A percentile compares a stretch with the other conserved stretches of the same genome.
These are phyloP conservation scores for Leccinum idahoense DNA, from an alignment of 1,284 basidiomycete species.

Conservation along the genomic window DNA sequence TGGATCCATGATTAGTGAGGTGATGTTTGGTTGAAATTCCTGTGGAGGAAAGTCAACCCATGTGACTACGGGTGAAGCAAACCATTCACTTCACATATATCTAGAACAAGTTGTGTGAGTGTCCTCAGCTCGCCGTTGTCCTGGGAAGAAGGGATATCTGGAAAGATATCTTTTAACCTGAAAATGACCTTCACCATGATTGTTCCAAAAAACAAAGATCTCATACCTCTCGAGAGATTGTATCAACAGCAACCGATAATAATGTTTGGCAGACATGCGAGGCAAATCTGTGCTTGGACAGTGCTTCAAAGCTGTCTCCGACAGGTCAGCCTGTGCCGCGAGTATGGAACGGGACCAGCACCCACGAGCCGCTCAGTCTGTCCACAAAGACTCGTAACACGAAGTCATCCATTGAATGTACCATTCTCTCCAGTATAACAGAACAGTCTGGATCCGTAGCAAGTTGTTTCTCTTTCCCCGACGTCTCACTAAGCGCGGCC, in stretches of 20 bases:
- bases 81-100: slow-evolving; percentile 57
- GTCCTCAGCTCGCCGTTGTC: slow-evolving; percentile 68
- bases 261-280: slow-evolving; percentile 92
- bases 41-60: slow-evolving; percentile 27
- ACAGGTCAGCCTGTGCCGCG: slow-evolving; percentile 2
- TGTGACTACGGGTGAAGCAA: slow-evolving; percentile 1
- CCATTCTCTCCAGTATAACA: slow-evolving; percentile 80
- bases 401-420: slow-evolving; percentile 92
- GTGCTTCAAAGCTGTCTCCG: slow-evolving; percentile 52
- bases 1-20: slow-evolving; percentile 69
- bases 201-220: background rate
- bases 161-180: slow-evolving; percentile 63
- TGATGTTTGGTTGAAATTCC: slow-evolving; percentile 59
- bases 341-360: slow-evolving; percentile 19
- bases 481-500: slow-evolving; percentile 80
- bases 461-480: slow-evolving; percentile 80
- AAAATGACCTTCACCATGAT: background rate
- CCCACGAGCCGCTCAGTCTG: slow-evolving; percentile 79
- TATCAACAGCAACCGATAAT: slow-evolving; percentile 67
- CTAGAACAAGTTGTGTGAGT: slow-evolving; percentile 63
- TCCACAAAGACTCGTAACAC: slow-evolving; percentile 84
- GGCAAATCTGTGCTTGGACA: slow-evolving; percentile 80
- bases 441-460: slow-evolving; percentile 92
- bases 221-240: slow-evolving; percentile 75
- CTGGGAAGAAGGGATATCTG: slow-evolving; percentile 43